These are phyloP conservation scores for Globisporangium solare DNA, from an alignment of 352 stramenopile species.

Conservation along the genomic window DNA sequence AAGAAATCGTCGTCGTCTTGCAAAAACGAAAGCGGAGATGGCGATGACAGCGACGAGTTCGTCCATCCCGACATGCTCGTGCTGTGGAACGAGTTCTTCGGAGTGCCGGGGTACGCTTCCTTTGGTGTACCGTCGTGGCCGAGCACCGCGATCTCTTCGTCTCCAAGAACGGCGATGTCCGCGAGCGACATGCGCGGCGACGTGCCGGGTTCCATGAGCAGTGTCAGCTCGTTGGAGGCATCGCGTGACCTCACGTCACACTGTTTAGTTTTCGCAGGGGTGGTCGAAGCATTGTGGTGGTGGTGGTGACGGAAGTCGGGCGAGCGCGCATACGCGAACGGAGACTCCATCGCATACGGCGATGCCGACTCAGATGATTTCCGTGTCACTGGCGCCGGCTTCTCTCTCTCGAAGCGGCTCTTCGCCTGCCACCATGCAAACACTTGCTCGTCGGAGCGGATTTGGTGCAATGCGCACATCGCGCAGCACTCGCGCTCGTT, in stretches of 20 bases:
- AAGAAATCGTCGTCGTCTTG: conserved; percentile 4
- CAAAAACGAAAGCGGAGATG: conserved; percentile 2
- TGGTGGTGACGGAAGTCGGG: neutral
- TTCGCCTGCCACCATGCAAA: conserved; percentile 9
- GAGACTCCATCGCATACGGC: too few species aligned
- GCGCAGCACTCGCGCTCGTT: conserved; percentile 9
- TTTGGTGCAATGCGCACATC: conserved; percentile 8
- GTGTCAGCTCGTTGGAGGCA: conserved; percentile 4
- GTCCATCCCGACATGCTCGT: conserved; percentile 3
- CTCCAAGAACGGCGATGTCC: conserved; percentile 3
- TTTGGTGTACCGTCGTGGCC: conserved; percentile 10
- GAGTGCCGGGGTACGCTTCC: conserved; percentile 11
- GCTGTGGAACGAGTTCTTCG: conserved; percentile 8
- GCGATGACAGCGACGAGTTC: neutral
- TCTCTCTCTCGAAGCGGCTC: conserved; percentile 6
- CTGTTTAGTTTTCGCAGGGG: neutral
- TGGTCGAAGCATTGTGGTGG: neutral
- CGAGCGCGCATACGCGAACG: too few species aligned
- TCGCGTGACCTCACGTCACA: neutral
- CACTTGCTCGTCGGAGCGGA: conserved; percentile 8
- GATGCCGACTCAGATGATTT: neutral
- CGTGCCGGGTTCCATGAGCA: neutral
- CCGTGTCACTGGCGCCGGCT: too few species aligned
- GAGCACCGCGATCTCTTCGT: conserved; percentile 4
- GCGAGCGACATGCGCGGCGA: conserved; percentile 1